Conservation (phyloP, 352 stramenopile species). For the Pythium angustatum region DNA sequence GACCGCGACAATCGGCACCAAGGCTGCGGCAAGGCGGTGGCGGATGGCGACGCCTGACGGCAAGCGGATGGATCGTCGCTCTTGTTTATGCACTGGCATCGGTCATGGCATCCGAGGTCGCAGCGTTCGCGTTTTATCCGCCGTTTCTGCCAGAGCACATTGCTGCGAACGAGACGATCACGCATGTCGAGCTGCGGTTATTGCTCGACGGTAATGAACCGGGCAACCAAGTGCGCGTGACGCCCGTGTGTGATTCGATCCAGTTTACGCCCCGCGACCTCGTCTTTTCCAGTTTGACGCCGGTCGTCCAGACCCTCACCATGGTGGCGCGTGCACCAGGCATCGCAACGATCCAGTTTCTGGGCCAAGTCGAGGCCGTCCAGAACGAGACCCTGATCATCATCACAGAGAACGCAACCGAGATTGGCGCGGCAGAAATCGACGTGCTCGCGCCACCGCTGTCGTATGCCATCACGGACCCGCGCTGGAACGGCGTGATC, state of each 20-base stretch:
- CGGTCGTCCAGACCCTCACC: constrained; percentile 8
- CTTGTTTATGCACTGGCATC: neutral
- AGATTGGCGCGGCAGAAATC: constrained; percentile 30
- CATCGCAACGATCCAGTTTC: constrained; percentile 37
- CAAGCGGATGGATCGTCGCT: neutral
- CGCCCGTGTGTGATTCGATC: constrained; percentile 33
- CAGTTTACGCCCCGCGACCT: constrained; percentile 32
- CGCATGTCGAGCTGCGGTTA: constrained; percentile 45
- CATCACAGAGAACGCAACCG: neutral
- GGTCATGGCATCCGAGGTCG: neutral
- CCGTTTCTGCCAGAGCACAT: constrained; percentile 38
- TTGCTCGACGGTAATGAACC: constrained; percentile 29
- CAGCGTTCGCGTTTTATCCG: constrained; percentile 33
- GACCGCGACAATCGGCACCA: neutral
- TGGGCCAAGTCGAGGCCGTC: constrained; percentile 21
- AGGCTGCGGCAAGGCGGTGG: neutral
- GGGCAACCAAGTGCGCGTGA: constrained; percentile 31
- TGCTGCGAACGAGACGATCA: constrained; percentile 36
- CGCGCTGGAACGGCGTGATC: constrained; percentile 46
- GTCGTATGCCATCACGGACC: constrained; percentile 37
- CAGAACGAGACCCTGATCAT: neutral
- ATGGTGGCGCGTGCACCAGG: constrained; percentile 28
- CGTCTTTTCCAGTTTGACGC: constrained; percentile 7
- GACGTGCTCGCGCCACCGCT: constrained; percentile 40
- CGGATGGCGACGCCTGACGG: neutral